Evolutionary conservation across 345 rosid genomes (phyloP).

Genomic region (Camelina sativa): DNA sequence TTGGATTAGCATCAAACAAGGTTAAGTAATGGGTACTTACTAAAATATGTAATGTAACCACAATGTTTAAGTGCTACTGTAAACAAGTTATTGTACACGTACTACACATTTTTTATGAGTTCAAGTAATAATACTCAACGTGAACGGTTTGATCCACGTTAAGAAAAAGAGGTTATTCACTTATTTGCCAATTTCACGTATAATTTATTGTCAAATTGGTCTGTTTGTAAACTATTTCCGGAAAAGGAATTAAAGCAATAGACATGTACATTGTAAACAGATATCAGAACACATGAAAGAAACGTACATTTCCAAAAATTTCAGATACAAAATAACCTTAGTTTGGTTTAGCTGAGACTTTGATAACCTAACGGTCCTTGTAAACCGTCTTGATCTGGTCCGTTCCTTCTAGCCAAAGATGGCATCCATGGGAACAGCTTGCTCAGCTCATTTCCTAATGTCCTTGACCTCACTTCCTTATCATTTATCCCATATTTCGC

Average conservation of each 20-base stretch:
- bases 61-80: background rate
- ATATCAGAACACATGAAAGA: background rate
- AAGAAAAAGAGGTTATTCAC: too few relatives aligned
- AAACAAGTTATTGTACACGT: background rate
- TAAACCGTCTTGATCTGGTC: slow-evolving; percentile 57
- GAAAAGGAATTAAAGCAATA: background rate
- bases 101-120: too few relatives aligned
- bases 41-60: background rate
- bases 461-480: slow-evolving; percentile 55
- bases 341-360: slow-evolving; percentile 58
- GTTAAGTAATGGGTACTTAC: background rate
- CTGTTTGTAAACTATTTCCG: background rate
- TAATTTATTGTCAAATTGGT: background rate
- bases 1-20: slow-evolving; percentile 37
- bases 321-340: slow-evolving; percentile 15
- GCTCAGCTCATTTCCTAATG: slow-evolving; percentile 73
- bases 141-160: too few relatives aligned
- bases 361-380: slow-evolving; percentile 90
- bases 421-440: slow-evolving; percentile 95
- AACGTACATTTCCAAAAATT: slow-evolving; percentile 18
- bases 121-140: too few relatives aligned
- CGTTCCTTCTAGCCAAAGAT: slow-evolving; percentile 66
- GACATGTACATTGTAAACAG: slow-evolving; percentile 7
- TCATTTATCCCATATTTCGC: slow-evolving; percentile 88
- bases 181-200: too few relatives aligned